Percentiles rank a stretch among this genome's conserved stretches.
Evolutionary conservation across 257 asterid species (phyloP).

Genomic region (Scutellaria baicalensis): DNA sequence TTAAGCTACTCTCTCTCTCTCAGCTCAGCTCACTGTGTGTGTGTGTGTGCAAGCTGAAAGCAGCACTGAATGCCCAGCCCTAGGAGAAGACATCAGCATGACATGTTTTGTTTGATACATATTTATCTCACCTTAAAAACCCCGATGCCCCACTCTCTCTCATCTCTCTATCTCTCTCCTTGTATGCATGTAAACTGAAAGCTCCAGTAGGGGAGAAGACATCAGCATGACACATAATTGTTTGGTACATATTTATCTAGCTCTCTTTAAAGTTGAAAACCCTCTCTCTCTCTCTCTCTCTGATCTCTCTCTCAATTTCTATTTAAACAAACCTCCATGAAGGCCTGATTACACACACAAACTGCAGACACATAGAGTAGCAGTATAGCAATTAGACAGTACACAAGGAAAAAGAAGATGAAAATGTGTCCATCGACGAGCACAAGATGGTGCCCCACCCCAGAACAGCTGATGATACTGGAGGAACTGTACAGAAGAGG

Average conservation of each 20-base stretch:
- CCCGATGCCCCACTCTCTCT: background rate
- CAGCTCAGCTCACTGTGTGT: background rate
- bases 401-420: too few species aligned
- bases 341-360: background rate
- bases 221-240: slow-evolving; percentile 30
- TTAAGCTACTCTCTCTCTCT: background rate
- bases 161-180: too few species aligned
- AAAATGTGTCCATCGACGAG: slow-evolving; percentile 35
- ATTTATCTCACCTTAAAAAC: background rate
- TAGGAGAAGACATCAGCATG: slow-evolving; percentile 25
- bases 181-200: background rate
- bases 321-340: slow-evolving; percentile 26
- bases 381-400: too few species aligned
- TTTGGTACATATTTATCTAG: slow-evolving; percentile 11
- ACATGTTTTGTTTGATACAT: slow-evolving; percentile 11
- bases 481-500: slow-evolving; percentile 72
- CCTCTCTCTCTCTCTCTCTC: background rate
- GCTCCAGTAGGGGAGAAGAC: background rate
- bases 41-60: background rate
- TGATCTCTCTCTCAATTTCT: slow-evolving; percentile 10
- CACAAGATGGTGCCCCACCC: slow-evolving; percentile 81
- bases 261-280: background rate
- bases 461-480: slow-evolving; percentile 72
- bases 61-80: slow-evolving; percentile 1
- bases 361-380: too few species aligned